These are phyloP conservation scores for Penicillium robsamsonii DNA, from an alignment of 495 filamentous ascomycete species.

Conservation along the genomic window DNA sequence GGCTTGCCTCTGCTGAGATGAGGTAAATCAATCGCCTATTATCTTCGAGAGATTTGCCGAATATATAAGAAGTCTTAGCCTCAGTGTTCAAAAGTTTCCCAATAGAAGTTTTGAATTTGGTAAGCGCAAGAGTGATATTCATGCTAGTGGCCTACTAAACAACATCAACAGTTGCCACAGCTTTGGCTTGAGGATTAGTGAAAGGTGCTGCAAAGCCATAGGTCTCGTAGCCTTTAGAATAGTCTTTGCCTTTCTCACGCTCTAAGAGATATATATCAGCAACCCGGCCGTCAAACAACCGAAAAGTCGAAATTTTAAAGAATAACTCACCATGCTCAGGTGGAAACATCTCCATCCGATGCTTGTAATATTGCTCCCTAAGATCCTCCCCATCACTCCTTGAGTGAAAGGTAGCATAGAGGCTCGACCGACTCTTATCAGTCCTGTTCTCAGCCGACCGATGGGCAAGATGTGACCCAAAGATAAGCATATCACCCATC, in stretches of 20 bases:
- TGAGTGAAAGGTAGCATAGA: slow-evolving; percentile 47
- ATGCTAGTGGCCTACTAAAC: neutral
- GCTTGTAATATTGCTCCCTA: slow-evolving; percentile 38
- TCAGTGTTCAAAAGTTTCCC: neutral
- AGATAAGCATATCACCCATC: slow-evolving; percentile 39
- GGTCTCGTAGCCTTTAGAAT: slow-evolving; percentile 35
- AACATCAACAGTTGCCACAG: neutral
- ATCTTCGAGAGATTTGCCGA: neutral
- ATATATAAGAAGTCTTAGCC: neutral
- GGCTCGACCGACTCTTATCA: slow-evolving; percentile 30
- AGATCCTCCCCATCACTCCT: slow-evolving; percentile 37
- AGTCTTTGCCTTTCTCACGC: slow-evolving; percentile 36
- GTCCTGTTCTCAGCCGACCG: slow-evolving; percentile 37
- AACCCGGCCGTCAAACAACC: neutral
- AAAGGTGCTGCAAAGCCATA: slow-evolving; percentile 41
- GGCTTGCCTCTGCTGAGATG: neutral
- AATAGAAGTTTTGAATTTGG: neutral
- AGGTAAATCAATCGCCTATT: neutral
- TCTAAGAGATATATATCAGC: slow-evolving; percentile 18
- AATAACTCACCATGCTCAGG: slow-evolving; percentile 35
- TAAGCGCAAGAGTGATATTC: neutral
- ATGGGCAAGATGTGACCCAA: slow-evolving; percentile 45
- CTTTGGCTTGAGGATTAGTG: neutral
- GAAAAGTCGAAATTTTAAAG: neutral
- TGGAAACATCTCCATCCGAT: slow-evolving; percentile 39